Evolutionary conservation across 495 filamentous ascomycete species (phyloP).

Genomic region (Tuber brumale): DNA sequence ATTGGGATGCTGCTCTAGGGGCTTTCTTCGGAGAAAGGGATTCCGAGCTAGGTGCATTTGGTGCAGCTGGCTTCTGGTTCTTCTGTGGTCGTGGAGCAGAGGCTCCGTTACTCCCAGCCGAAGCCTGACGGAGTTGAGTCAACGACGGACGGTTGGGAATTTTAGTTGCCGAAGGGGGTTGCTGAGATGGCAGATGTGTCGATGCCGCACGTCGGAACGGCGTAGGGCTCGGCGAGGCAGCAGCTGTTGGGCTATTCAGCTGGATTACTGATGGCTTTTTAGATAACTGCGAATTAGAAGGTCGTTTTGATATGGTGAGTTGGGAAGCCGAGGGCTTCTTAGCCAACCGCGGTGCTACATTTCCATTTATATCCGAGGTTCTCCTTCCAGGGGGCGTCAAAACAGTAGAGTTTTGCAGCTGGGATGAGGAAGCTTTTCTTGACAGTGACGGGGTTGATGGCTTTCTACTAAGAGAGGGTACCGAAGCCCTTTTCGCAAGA

Average conservation of each 20-base stretch:
- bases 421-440: conserved; percentile 29
- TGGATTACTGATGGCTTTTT: conserved; percentile 23
- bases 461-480: conserved; percentile 30
- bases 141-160: conserved; percentile 10
- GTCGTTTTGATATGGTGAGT: conserved; percentile 29
- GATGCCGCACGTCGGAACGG: conserved; percentile 29
- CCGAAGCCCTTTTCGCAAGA: conserved; percentile 32
- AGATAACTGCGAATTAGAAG: conserved; percentile 33
- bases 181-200: conserved; percentile 22
- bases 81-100: conserved; percentile 16
- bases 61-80: not conserved
- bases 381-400: conserved; percentile 29
- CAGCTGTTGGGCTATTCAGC: conserved; percentile 18
- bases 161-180: conserved; percentile 22
- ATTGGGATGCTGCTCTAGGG: conserved; percentile 54
- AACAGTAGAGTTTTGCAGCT: conserved; percentile 25
- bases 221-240: conserved; percentile 25
- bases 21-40: conserved; percentile 49
- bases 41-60: conserved; percentile 25
- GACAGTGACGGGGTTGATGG: conserved; percentile 28
- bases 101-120: conserved; percentile 12
- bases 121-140: conserved; percentile 28
- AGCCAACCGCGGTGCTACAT: conserved; percentile 23
- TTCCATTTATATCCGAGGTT: conserved; percentile 31
- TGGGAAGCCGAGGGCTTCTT: conserved; percentile 33